A percentile compares a stretch with the other conserved stretches of the same genome.
phyloP scores from a whole-genome alignment of 2,329 filamentous ascomycete species.

The Colletotrichum abscissum region DNA sequence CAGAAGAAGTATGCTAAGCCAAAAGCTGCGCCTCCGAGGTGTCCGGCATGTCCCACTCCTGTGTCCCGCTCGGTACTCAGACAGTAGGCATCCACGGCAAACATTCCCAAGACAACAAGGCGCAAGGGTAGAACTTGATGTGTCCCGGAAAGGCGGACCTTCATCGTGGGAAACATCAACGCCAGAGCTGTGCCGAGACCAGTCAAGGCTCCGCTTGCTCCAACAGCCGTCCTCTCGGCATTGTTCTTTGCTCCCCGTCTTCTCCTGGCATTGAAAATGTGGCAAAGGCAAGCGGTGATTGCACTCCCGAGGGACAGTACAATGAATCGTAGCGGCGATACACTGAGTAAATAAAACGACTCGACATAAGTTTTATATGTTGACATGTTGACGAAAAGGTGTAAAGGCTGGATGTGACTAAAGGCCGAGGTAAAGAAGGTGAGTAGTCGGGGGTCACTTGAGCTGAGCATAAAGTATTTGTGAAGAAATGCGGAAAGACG shows the following conservation, averaged over 20 bases:
- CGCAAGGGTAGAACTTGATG: constrained; percentile 16
- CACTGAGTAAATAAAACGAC: constrained; percentile 5
- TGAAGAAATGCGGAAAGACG: constrained; percentile 15
- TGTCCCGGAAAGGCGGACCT: constrained; percentile 25
- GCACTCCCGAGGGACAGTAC: constrained; percentile 21
- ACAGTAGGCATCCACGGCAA: constrained; percentile 21
- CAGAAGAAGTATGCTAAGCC: constrained; percentile 20
- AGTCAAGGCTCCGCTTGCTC: constrained; percentile 21
- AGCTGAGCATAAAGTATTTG: constrained; percentile 26
- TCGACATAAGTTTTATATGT: constrained; percentile 27
- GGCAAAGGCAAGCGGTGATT: constrained; percentile 11
- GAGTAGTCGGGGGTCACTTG: background rate
- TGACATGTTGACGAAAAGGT: constrained; percentile 28
- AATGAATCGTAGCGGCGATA: constrained; percentile 10
- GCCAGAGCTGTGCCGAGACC: constrained; percentile 27
- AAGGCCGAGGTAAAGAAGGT: constrained; percentile 27
- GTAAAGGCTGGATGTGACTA: constrained; percentile 28
- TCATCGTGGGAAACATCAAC: constrained; percentile 21
- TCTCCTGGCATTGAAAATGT: background rate
- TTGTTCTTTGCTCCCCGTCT: background rate
- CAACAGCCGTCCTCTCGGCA: constrained; percentile 11
- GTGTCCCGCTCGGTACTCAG: constrained; percentile 24
- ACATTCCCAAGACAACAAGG: constrained; percentile 17
- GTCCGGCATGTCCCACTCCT: constrained; percentile 23
- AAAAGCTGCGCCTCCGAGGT: constrained; percentile 28